Percentiles rank a stretch among this genome's conserved stretches.
These are phyloP conservation scores for Podospora comata DNA, from an alignment of 495 filamentous ascomycete species.

Conservation along the genomic window DNA sequence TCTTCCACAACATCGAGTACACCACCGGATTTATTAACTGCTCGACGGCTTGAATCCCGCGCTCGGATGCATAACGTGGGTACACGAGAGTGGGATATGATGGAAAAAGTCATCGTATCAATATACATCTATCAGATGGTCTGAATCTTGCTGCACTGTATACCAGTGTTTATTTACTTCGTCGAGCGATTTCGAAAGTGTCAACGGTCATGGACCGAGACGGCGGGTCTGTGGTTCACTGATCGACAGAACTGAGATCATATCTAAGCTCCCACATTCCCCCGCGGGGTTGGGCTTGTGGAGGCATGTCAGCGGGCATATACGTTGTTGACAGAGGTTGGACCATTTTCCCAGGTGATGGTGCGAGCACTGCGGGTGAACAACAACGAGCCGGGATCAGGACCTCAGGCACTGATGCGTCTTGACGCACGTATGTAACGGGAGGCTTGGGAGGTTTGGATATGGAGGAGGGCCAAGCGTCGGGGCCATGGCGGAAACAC, in stretches of 20 bases:
- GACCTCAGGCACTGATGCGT: slow-evolving; percentile 34
- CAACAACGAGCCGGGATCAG: neutral
- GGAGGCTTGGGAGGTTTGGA: slow-evolving; percentile 30
- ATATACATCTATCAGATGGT: neutral
- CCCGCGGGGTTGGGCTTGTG: neutral
- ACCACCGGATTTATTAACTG: neutral
- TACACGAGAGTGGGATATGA: neutral
- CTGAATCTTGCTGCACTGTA: neutral
- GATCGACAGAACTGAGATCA: neutral
- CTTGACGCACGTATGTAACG: slow-evolving; percentile 50
- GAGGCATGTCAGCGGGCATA: neutral
- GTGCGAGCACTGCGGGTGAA: slow-evolving; percentile 6
- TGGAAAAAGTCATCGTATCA: neutral
- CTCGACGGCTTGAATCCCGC: neutral
- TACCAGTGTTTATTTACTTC: slow-evolving; percentile 1
- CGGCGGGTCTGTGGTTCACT: neutral
- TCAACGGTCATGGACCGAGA: slow-evolving; percentile 8
- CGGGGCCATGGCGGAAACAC: slow-evolving; percentile 29
- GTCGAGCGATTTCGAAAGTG: neutral
- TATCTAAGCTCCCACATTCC: neutral
- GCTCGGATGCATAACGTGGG: neutral
- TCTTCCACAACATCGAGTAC: neutral
- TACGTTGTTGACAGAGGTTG: slow-evolving; percentile 1
- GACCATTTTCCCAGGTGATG: neutral
- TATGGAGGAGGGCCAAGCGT: slow-evolving; percentile 22